Base-by-base conservation (phyloP, 768 basidiomycete genomes). In the Obba rivulosa region DNA sequence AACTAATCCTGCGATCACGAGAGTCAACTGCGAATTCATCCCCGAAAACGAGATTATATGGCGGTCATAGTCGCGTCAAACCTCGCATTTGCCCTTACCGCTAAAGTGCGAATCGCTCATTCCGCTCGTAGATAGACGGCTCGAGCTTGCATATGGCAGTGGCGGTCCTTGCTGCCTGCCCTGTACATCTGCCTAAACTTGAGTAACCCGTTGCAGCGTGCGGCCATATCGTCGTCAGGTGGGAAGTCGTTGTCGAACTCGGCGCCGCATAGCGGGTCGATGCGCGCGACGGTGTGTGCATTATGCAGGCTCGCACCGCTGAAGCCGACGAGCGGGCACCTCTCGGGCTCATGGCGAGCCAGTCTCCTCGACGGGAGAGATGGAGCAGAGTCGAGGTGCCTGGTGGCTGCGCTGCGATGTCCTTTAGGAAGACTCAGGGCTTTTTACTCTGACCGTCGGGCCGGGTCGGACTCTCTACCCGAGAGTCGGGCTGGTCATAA, bases 301-400 rank as follows among this genome's bases (percentile, higher is more conserved):
- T 54, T 46, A 16, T 45, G 54, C 28, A 48, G 24, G 43, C 71
- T 68, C 7, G 68, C 69, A 50, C 75, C 75, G 2, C 80, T 75
- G 57, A 91, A 89, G 4, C 78, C 81, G 50, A 95, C 85, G 9
- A 97, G 73, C 0, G 94, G 95, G 61, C 79, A 97, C 7, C 77
- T 77, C 9, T 77, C 73, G 0, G 88, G 85, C 92, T 57, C 82
- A 95, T 1, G 95, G 72, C 36, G 85, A 87, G 2, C 77, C 81
- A 0, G 77, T 79, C 59, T 83, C 80, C 40, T 80, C 76, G 14
- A 92, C 76, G 16, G 87, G 68, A 2, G 92, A 92, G 17, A 97
- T 81, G 62, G 87, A 96, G 92, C 92, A 0, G 79, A 75, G 23
- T 83, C 76, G 5, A 73, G 65, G 45, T 80, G 76, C 3, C 74